Percentiles rank a stretch among this genome's conserved stretches.
Conservation (phyloP, 2,329 filamentous ascomycete species). For the Cladosporium sp. region DNA sequence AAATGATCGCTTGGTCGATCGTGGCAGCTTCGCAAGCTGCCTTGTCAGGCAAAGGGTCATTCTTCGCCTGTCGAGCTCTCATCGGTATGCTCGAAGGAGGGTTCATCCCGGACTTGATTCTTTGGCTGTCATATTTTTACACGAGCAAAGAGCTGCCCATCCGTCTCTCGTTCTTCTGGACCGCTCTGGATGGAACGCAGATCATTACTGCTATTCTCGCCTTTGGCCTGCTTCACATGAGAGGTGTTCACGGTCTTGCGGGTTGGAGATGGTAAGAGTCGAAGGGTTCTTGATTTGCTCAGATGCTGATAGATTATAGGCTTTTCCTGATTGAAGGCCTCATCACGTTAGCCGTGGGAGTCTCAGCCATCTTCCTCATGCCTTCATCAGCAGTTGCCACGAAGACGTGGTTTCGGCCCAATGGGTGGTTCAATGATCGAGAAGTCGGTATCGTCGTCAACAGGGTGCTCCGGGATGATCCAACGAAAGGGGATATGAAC, state of each 20-base stretch:
- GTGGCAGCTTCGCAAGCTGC: slow-evolving; percentile 35
- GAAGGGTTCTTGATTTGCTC: too few relatives aligned
- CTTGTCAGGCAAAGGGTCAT: slow-evolving; percentile 29
- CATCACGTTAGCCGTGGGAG: slow-evolving; percentile 27
- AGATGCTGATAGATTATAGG: background rate
- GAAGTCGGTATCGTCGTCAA: slow-evolving; percentile 66
- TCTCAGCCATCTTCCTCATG: slow-evolving; percentile 33
- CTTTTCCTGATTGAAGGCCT: slow-evolving; percentile 32
- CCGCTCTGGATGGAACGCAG: slow-evolving; percentile 25
- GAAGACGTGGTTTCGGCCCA: slow-evolving; percentile 53
- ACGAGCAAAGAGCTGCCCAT: slow-evolving; percentile 39
- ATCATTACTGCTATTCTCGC: slow-evolving; percentile 30
- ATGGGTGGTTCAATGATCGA: slow-evolving; percentile 63
- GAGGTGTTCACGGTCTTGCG: slow-evolving; percentile 21
- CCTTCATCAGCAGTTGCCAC: slow-evolving; percentile 59
- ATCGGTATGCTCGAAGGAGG: slow-evolving; percentile 24
- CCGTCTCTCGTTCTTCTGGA: slow-evolving; percentile 42
- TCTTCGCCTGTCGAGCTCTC: slow-evolving; percentile 21
- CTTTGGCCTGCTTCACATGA: slow-evolving; percentile 27
- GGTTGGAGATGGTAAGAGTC: slow-evolving; percentile 28
- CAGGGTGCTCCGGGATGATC: slow-evolving; percentile 57
- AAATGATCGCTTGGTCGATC: slow-evolving; percentile 34
- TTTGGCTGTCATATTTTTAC: slow-evolving; percentile 42
- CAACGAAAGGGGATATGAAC: slow-evolving; percentile 53
- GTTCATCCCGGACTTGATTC: slow-evolving; percentile 33